Base-by-base conservation (phyloP, 805 yeast genomes). In the Candida boleticola region DNA sequence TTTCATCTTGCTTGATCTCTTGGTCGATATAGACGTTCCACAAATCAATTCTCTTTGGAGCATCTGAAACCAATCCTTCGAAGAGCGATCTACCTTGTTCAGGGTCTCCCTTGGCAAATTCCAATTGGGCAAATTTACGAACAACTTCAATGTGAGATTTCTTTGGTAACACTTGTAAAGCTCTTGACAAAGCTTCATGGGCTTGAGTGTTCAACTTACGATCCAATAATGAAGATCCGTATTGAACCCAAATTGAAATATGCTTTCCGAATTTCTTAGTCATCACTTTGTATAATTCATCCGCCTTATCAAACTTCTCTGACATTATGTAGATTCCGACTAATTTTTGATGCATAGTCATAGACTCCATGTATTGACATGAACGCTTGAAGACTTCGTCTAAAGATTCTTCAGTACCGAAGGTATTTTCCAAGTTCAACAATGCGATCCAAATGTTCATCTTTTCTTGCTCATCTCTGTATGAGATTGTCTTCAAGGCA, bases 21-120 rank as follows among this genome's bases (percentile, higher is more conserved):
- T 88, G 95, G 63, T 92, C 99, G 50, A 92, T 77, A 64, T 89
- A 92, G 31, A 92, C 95, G 57, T 86, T 90, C 98, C 98, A 92
- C 47, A 92, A 64, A 63, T 92, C 99, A 47, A 88, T 79, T 67
- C 95, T 80, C 74, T 89, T 89, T 41, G 97, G 93, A 37, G 86
- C 92, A 58, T 90, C 93, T 19, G 92, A 79, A 41, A 92, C 64
- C 49, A 92, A 76, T 45, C 97, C 98, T 69, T 92, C 98, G 57
- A 92, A 88, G 52, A 92, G 74, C 1, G 97, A 87, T 60, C 98
- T 83, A 41, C 95, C 99, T 62, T 90, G 92, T 64, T 92, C 99
- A 6, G 89, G 70, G 50, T 89, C 96, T 52, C 98, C 98, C 63
- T 83, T 83, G 42, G 73, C 53, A 62, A 83, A 92, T 64, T 92